Conservation (phyloP, 148 eudicot genomes). For the Linanthus parryae region DNA sequence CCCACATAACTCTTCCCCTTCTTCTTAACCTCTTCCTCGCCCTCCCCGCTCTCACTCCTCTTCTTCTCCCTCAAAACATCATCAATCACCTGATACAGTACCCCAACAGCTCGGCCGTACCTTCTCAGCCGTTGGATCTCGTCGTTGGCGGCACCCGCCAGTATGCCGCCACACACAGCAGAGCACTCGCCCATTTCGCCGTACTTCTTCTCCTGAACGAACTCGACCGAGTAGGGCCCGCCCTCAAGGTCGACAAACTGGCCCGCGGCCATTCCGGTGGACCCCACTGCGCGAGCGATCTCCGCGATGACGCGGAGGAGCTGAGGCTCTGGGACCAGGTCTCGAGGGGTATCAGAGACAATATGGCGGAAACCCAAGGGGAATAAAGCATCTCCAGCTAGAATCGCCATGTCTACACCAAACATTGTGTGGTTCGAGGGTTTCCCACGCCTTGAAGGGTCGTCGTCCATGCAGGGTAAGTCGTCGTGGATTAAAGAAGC, state of each 20-base stretch:
- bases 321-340: conserved; percentile 64
- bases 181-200: conserved; percentile 94
- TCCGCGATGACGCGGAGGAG: conserved; percentile 63
- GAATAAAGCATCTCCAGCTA: conserved; percentile 88
- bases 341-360: conserved; percentile 60
- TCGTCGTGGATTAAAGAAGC: conserved; percentile 90
- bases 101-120: conserved; percentile 80
- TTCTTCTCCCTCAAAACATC: conserved; percentile 49
- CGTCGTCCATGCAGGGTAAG: conserved; percentile 95
- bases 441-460: conserved; percentile 67
- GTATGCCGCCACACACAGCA: conserved; percentile 77
- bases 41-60: conserved; percentile 11
- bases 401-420: conserved; percentile 87
- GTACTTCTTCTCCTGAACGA: conserved; percentile 79
- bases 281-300: conserved; percentile 87
- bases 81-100: conserved; percentile 77
- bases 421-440: conserved; percentile 82
- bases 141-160: conserved; percentile 77
- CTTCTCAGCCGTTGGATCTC: conserved; percentile 68
- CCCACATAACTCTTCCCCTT: conserved; percentile 67
- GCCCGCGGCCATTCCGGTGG: conserved; percentile 96
- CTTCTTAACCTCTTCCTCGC: conserved; percentile 19
- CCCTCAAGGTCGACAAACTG: conserved; percentile 85
- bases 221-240: conserved; percentile 54
- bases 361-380: conserved; percentile 90